Evolutionary conservation across 108 stramenopile species (phyloP).

Genomic region (Cyclotella baltica): DNA sequence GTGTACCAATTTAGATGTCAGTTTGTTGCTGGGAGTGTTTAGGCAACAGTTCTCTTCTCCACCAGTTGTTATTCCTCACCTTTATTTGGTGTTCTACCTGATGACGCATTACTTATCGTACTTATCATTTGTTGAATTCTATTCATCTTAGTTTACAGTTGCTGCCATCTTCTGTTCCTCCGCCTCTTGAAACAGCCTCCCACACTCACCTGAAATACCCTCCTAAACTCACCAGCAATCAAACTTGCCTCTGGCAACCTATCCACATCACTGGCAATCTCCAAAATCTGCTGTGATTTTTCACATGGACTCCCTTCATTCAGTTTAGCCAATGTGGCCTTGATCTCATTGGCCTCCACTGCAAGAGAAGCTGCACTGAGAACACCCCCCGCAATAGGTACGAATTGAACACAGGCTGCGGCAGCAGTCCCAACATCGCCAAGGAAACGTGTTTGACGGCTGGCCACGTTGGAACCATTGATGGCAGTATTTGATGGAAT

Average conservation of each 20-base stretch:
- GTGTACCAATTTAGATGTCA: too few relatives aligned
- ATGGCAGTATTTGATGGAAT: neutral
- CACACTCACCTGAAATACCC: constrained; percentile 46
- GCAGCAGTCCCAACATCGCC: constrained; percentile 48
- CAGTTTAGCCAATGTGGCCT: constrained; percentile 37
- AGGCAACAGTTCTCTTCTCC: too few relatives aligned
- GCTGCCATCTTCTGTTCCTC: too few relatives aligned
- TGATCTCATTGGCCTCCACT: constrained; percentile 47
- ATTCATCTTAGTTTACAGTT: too few relatives aligned
- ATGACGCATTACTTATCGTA: too few relatives aligned
- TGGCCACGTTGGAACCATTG: constrained; percentile 15
- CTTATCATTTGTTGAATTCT: too few relatives aligned
- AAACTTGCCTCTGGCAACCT: constrained; percentile 42
- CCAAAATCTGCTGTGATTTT: constrained; percentile 37
- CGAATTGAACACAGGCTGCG: constrained; percentile 23
- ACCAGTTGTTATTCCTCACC: too few relatives aligned
- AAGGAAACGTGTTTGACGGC: constrained; percentile 41
- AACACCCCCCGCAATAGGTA: constrained; percentile 44
- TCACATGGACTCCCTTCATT: constrained; percentile 52
- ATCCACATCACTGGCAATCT: constrained; percentile 35
- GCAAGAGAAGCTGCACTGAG: constrained; percentile 43
- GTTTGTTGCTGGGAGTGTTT: too few relatives aligned
- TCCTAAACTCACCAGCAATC: constrained; percentile 43
- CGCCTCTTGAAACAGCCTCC: constrained; percentile 34
- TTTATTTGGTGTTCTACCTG: too few relatives aligned